Percentiles rank a stretch among this genome's conserved stretches.
These are phyloP conservation scores for Discostella stelligeroides DNA, from an alignment of 108 stramenopile genomes.

Conservation along the genomic window DNA sequence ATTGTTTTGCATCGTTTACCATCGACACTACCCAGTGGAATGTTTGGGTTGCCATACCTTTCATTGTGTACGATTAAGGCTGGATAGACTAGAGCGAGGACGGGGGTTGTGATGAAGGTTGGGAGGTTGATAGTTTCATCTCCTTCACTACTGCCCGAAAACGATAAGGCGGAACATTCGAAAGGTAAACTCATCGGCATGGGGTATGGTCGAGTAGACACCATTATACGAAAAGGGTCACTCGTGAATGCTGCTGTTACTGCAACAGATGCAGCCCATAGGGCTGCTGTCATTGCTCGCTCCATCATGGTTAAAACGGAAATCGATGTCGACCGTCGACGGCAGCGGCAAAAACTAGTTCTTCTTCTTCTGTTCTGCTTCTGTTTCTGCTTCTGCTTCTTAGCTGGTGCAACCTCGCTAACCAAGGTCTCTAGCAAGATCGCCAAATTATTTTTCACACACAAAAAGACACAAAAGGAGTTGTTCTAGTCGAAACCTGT, in stretches of 20 bases:
- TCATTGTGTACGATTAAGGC: constrained; percentile 55
- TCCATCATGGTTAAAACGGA: background rate
- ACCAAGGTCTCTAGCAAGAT: too few relatives aligned
- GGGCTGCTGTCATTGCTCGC: constrained; percentile 1
- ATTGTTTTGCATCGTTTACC: constrained; percentile 71
- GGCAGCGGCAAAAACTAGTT: too few relatives aligned
- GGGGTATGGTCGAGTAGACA: background rate
- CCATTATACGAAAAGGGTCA: background rate
- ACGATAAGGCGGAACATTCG: constrained; percentile 5
- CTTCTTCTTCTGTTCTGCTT: too few relatives aligned
- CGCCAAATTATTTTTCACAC: too few relatives aligned
- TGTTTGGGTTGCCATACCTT: constrained; percentile 77
- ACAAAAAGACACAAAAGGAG: too few relatives aligned
- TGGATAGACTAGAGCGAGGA: constrained; percentile 64
- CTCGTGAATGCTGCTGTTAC: constrained; percentile 6
- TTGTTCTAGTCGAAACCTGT: too few relatives aligned
- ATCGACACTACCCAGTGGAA: constrained; percentile 67
- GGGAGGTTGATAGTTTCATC: constrained; percentile 20
- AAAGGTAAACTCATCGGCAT: background rate
- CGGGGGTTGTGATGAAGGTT: constrained; percentile 51
- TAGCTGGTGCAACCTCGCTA: too few relatives aligned
- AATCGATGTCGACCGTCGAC: background rate
- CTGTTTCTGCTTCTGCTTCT: too few relatives aligned
- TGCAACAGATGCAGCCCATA: background rate
- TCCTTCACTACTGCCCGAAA: background rate